Evolutionary conservation across 83 land plant species (phyloP).

Genomic region (Picea mariana): DNA sequence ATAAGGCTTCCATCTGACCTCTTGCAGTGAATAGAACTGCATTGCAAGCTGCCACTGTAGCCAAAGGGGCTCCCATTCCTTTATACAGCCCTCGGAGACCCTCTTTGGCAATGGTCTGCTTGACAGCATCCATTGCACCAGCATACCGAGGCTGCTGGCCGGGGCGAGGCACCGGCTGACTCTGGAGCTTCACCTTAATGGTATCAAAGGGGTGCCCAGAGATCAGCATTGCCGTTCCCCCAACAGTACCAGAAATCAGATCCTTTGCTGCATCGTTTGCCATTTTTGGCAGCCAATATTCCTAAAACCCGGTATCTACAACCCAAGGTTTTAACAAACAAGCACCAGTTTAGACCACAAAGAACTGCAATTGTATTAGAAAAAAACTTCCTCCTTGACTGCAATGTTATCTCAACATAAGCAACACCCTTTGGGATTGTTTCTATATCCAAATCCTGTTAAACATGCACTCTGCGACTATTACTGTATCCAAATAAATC

Average conservation of each 20-base stretch:
- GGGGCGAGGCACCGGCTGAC: slow-evolving; percentile 41
- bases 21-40: slow-evolving; percentile 52
- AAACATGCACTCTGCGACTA: too few relatives aligned
- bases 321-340: neutral
- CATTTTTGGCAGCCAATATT: neutral
- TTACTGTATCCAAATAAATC: too few relatives aligned
- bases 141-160: slow-evolving; percentile 31
- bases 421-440: too few relatives aligned
- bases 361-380: too few relatives aligned
- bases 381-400: too few relatives aligned
- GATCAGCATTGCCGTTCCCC: slow-evolving; percentile 52
- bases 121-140: slow-evolving; percentile 53
- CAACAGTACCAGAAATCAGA: slow-evolving; percentile 42
- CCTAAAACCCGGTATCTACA: slow-evolving; percentile 2
- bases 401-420: too few relatives aligned
- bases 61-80: slow-evolving; percentile 62
- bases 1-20: slow-evolving; percentile 50
- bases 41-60: slow-evolving; percentile 49
- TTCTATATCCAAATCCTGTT: too few relatives aligned
- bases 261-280: slow-evolving; percentile 37
- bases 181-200: slow-evolving; percentile 58
- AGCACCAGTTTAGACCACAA: too few relatives aligned
- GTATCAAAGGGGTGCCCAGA: slow-evolving; percentile 58
- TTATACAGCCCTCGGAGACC: slow-evolving; percentile 48
- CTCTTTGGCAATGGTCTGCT: slow-evolving; percentile 37